Base-by-base conservation (phyloP, 257 asterid genomes). In the Coffea eugenioides region DNA sequence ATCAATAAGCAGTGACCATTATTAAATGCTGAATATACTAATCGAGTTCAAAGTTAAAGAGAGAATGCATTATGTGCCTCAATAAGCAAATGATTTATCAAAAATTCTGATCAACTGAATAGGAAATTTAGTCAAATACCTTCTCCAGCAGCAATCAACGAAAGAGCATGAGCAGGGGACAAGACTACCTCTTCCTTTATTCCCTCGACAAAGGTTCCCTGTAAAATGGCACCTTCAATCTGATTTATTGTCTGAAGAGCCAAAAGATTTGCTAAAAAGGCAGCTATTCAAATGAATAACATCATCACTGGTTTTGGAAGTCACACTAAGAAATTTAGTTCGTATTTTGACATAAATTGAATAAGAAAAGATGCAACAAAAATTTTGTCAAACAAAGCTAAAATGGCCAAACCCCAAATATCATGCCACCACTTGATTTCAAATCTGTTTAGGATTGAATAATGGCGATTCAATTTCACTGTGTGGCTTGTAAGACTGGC, bases 161-260 rank as follows among this genome's bases (percentile, higher is more conserved):
- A 93, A 91, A 93, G 97, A 82, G 97, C 97, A 77, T 93, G 97
- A 80, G 97, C 97, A 88, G 97, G 95, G 36, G 97, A 91, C 80
- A 93, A 80, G 76, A 93, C 92, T 82, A 93, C 97, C 86, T 93
- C 97, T 82, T 93, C 97, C 87, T 93, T 93, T 87, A 93, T 88
- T 82, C 97, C 95, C 85, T 91, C 97, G 77, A 91, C 97, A 74
- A 89, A 90, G 8, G 83, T 89, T 48, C 97, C 97, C 97, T 93
- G 91, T 61, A 80, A 72, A 81, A 79, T 80, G 68, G 56, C 56
- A 82, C 23, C 73, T 78, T 64, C 46, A 34, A 80, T 73, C 36
- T 73, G 31, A 61, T 66, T 79, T 25, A 15, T 52, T 66, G 0
- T 51, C 21, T 67, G 39, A 46, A 64, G 56, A 65, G 74, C 52